phyloP scores from a whole-genome alignment of 345 rosid species.

The Kernera saxatilis region DNA sequence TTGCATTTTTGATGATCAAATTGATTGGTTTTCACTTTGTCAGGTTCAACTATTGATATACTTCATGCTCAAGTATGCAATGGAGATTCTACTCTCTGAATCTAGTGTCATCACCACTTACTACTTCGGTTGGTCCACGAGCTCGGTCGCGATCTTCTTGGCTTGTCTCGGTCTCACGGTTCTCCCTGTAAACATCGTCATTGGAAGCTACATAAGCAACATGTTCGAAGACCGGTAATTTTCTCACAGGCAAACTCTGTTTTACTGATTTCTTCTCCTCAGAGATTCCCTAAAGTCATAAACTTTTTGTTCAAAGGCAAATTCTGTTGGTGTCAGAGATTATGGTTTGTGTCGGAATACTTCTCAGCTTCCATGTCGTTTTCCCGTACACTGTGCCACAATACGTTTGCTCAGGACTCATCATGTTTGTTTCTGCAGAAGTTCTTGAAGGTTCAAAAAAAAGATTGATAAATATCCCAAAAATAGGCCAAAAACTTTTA shows the following conservation, averaged over 20 bases:
- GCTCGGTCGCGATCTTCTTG: constrained; percentile 75
- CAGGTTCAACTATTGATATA: constrained; percentile 95
- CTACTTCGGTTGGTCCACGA: constrained; percentile 83
- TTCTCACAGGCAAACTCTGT: background rate
- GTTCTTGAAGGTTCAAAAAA: constrained; percentile 85
- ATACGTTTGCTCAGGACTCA: constrained; percentile 85
- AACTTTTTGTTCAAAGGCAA: constrained; percentile 49
- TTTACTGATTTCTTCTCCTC: background rate
- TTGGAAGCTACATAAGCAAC: constrained; percentile 93
- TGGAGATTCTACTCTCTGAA: constrained; percentile 93
- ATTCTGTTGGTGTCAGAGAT: constrained; percentile 86
- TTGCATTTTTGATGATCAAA: background rate
- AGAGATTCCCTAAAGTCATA: background rate
- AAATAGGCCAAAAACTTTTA: background rate
- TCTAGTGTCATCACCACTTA: constrained; percentile 83
- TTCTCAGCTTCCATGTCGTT: constrained; percentile 73
- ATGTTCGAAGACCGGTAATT: constrained; percentile 94
- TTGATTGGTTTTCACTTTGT: background rate
- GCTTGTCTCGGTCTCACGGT: constrained; percentile 91
- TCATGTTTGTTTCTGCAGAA: constrained; percentile 91
- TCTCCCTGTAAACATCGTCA: constrained; percentile 81
- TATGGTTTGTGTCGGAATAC: constrained; percentile 76
- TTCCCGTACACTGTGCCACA: constrained; percentile 69
- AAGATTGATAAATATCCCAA: background rate
- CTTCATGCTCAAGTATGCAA: constrained; percentile 91